Base-by-base conservation (phyloP, 768 basidiomycete genomes). In the Phylloporus arenicola region DNA sequence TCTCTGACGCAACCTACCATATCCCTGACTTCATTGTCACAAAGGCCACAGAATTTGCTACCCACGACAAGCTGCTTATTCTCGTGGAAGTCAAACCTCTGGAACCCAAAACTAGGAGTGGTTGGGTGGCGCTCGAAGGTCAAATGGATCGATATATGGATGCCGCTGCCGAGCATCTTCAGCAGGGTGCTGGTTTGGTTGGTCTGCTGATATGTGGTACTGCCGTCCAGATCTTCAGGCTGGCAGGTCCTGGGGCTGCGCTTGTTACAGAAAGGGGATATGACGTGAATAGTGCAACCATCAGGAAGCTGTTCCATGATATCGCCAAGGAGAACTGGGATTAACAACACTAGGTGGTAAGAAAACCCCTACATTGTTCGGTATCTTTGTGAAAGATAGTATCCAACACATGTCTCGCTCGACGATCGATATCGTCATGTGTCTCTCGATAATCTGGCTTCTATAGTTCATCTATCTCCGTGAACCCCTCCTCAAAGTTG, bases 401-500 rank as follows among this genome's bases (percentile, higher is more conserved):
- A 50, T 85, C 81, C 6, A 89, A 57, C 0, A 84, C 81, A 3
- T 51, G 51, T 43, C 55, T 68, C 6, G 81, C 84, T 0, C 88
- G 75, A n/a, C 48, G 59, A 10, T 71, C 69, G 16, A 80, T 68
- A 45, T 62, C 60, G 14, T 38, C 44, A 22, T 63, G 12, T 6
- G 55, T 62, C 33, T 62, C 60, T 3, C 60, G 61, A 43, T 57
- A 60, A 27, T 61, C 40, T 0, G 52, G 19, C 40, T 25, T 63
- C 86, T 85, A 89, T 1, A 86, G 64, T 14, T 72, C 64, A 59
- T 90, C 87, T 8, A 74, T 67, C 58, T 89, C 86, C 0, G 75
- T 68, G 51, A 90, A 78, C 0, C 72, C 76, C 0, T 64, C 58
- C 56, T 88, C 84, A 40, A 87, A 75, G 2, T 43, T 46, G 53